Percentiles rank a stretch among this genome's conserved stretches.
Evolutionary conservation across 495 filamentous ascomycete species (phyloP).

Genomic region (Hypoxylon perforatum): DNA sequence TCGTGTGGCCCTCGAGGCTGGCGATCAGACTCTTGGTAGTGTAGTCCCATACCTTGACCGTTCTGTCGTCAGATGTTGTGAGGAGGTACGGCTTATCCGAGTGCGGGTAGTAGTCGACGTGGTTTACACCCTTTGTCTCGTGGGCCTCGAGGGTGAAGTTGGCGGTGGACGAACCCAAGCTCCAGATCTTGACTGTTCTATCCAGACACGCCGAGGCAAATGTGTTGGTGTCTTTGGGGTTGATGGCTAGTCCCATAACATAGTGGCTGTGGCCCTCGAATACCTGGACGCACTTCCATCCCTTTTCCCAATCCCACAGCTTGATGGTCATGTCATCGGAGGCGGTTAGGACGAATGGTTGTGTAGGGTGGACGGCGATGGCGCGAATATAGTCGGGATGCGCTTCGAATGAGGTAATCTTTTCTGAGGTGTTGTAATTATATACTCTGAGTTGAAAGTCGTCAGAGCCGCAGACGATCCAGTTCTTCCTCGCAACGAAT

Average conservation of each 20-base stretch:
- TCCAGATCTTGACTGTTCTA: constrained; percentile 98
- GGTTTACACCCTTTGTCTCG: constrained; percentile 97
- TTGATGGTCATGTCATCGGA: constrained; percentile 99
- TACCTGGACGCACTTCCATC: constrained; percentile 97
- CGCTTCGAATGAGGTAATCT: constrained; percentile 97
- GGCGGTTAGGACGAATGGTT: constrained; percentile 95
- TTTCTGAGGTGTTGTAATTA: constrained; percentile 99
- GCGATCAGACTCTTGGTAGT: constrained; percentile 97
- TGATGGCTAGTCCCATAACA: constrained; percentile 99
- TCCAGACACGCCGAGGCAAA: constrained; percentile 98
- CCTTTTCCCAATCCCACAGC: constrained; percentile 98
- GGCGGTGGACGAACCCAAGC: constrained; percentile 84
- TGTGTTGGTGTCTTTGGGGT: constrained; percentile 97
- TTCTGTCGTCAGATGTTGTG: constrained; percentile 94
- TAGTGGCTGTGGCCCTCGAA: constrained; percentile 99
- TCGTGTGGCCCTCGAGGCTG: constrained; percentile 95
- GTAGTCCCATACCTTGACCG: constrained; percentile 98
- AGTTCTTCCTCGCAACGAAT: constrained; percentile 97
- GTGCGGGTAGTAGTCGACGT: constrained; percentile 97
- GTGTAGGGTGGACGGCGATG: constrained; percentile 95
- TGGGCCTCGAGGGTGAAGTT: constrained; percentile 98
- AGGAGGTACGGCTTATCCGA: constrained; percentile 97
- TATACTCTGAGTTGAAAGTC: constrained; percentile 95
- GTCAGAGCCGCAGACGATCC: constrained; percentile 98
- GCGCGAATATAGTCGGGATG: constrained; percentile 99